Evolutionary conservation across 2,329 filamentous ascomycete genomes (phyloP).

Genomic region (Talaromyces sp.): DNA sequence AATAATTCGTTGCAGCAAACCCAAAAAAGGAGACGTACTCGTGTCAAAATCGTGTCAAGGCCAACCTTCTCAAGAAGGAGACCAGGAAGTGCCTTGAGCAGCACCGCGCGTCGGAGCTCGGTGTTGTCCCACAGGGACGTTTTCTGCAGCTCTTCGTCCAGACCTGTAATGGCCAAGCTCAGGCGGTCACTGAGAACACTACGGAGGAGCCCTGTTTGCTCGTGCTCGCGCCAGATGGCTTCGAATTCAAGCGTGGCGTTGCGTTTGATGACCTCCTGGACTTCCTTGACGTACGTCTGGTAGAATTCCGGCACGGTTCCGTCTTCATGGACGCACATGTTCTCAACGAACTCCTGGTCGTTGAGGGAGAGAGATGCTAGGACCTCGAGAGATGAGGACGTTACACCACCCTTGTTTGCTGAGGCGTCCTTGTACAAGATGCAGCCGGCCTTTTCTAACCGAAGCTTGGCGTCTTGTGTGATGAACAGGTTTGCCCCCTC

Average conservation of each 20-base stretch:
- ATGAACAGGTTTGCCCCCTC: constrained; percentile 98
- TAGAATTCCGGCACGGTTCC: constrained; percentile 87
- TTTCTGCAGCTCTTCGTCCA: constrained; percentile 93
- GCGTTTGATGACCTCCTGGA: constrained; percentile 84
- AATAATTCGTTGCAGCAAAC: not conserved
- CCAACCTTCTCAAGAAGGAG: constrained; percentile 86
- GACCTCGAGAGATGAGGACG: constrained; percentile 93
- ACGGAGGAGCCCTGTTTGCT: constrained; percentile 71
- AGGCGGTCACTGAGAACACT: constrained; percentile 90
- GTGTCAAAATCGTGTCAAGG: constrained; percentile 76
- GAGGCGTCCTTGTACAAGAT: constrained; percentile 97
- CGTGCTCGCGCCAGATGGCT: constrained; percentile 93
- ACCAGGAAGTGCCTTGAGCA: constrained; percentile 79
- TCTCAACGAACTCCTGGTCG: constrained; percentile 76
- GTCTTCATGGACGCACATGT: constrained; percentile 84
- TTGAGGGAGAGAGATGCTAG: constrained; percentile 93
- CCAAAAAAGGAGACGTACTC: constrained; percentile 51
- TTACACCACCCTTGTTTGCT: constrained; percentile 97
- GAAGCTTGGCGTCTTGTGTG: constrained; percentile 94
- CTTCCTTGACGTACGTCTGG: constrained; percentile 83
- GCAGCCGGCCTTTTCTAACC: constrained; percentile 90
- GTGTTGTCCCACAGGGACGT: constrained; percentile 87
- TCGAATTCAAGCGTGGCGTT: constrained; percentile 95
- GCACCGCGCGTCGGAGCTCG: constrained; percentile 69
- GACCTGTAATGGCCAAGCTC: constrained; percentile 86